Percentiles rank a stretch among this genome's conserved stretches.
phyloP scores from a whole-genome alignment of 192 early-diverging fungal genomes.

The Umbelopsis sp. region DNA sequence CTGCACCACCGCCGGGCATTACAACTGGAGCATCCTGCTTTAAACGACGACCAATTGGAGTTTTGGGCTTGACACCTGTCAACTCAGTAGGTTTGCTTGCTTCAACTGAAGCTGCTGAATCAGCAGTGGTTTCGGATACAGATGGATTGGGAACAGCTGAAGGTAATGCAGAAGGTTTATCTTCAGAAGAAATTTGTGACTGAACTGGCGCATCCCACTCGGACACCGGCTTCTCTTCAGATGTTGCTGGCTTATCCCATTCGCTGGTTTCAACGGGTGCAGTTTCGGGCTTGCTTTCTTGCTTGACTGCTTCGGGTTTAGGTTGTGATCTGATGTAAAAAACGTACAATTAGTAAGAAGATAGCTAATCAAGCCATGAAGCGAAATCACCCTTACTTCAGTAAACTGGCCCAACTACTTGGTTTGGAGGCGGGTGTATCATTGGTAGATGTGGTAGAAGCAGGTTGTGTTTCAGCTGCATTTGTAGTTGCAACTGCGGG shows the following conservation, averaged over 20 bases:
- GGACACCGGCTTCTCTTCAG: conserved; percentile 7
- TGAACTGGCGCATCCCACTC: conserved; percentile 28
- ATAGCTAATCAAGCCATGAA: neutral
- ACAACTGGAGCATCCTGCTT: conserved; percentile 90
- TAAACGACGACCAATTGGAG: conserved; percentile 64
- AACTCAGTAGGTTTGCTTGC: conserved; percentile 38
- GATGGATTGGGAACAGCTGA: conserved; percentile 14
- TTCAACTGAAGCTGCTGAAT: conserved; percentile 25
- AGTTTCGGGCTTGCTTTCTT: conserved; percentile 34
- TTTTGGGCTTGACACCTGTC: conserved; percentile 42
- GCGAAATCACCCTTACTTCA: conserved; percentile 30
- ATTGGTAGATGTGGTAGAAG: conserved; percentile 24
- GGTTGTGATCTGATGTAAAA: conserved; percentile 26
- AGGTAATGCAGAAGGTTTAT: conserved; percentile 32
- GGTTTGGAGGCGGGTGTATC: conserved; percentile 30
- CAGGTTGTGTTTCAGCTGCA: conserved; percentile 26
- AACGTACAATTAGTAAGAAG: neutral
- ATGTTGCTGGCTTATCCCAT: conserved; percentile 22
- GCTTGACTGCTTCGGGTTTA: conserved; percentile 52
- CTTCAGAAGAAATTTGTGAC: conserved; percentile 23
- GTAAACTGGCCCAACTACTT: conserved; percentile 43
- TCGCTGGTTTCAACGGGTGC: conserved; percentile 25
- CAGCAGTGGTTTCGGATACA: conserved; percentile 25
- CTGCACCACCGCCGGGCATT: conserved; percentile 71
- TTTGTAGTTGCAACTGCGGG: conserved; percentile 24